Conservation (phyloP, 1,139 yeast genomes). For the Hanseniaspora uvarum region DNA sequence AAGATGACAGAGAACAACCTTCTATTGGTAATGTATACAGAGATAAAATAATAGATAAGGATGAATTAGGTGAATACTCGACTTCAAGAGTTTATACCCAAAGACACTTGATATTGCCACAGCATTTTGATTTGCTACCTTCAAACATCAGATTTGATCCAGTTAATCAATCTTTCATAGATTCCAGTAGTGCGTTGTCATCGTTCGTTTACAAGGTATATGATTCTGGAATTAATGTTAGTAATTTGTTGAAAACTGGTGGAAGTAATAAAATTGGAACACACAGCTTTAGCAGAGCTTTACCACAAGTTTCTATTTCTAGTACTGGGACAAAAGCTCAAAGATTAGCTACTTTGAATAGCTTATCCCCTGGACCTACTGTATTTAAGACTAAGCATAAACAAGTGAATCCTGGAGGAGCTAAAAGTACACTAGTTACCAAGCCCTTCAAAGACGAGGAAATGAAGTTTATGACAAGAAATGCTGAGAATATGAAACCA, state of each 20-base stretch:
- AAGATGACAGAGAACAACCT: constrained; percentile 36
- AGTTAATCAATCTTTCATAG: constrained; percentile 28
- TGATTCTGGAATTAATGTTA: constrained; percentile 5
- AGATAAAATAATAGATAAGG: constrained; percentile 63
- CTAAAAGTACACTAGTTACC: not conserved
- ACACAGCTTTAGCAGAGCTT: not conserved
- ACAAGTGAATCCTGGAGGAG: not conserved
- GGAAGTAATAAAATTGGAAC: not conserved
- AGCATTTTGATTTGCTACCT: constrained; percentile 34
- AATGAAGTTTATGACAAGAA: not conserved
- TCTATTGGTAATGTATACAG: constrained; percentile 79
- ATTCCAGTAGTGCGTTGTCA: constrained; percentile 18
- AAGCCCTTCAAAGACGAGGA: not conserved
- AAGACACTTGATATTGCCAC: constrained; percentile 42
- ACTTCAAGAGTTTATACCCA: constrained; percentile 45
- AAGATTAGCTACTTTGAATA: constrained; percentile 11
- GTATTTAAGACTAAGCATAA: not conserved
- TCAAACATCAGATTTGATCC: constrained; percentile 30
- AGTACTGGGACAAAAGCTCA: not conserved
- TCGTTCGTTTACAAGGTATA: constrained; percentile 3
- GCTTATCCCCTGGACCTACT: not conserved
- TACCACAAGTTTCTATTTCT: not conserved
- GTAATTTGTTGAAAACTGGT: not conserved
- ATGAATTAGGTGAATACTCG: constrained; percentile 67
- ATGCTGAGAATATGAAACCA: constrained; percentile 3